These are phyloP conservation scores for Fragaria vesca DNA, from an alignment of 306 rosid species.

Conservation along the genomic window DNA sequence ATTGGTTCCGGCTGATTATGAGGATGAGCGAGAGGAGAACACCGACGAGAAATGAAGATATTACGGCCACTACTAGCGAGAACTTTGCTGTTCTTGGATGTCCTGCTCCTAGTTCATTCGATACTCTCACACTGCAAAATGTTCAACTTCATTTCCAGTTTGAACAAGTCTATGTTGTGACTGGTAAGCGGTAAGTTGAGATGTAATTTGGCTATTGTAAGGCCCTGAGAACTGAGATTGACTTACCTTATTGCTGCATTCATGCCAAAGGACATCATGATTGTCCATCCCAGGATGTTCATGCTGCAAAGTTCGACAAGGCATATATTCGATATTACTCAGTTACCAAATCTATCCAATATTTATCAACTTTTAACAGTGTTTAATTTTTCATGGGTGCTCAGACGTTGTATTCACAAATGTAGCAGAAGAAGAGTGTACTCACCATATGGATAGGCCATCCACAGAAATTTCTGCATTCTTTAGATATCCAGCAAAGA, in stretches of 20 bases:
- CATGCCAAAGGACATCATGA: constrained; percentile 62
- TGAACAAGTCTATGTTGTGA: not conserved
- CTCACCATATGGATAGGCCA: constrained; percentile 84
- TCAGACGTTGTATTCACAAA: not conserved
- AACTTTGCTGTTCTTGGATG: constrained; percentile 87
- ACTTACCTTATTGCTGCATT: constrained; percentile 68
- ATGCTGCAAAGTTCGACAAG: constrained; percentile 39
- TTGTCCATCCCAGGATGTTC: constrained; percentile 76
- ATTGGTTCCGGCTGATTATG: constrained; percentile 30
- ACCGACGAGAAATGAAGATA: constrained; percentile 40
- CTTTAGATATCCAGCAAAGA: constrained; percentile 80
- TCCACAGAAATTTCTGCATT: constrained; percentile 76
- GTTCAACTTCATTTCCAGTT: not conserved
- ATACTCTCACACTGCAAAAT: constrained; percentile 71
- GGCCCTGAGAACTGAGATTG: too few relatives aligned
- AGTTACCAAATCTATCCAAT: not conserved
- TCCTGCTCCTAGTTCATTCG: constrained; percentile 83
- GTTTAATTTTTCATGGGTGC: not conserved
- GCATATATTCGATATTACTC: not conserved
- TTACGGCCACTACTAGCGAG: constrained; percentile 66
- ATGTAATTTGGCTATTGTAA: not conserved
- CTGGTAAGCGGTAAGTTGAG: not conserved
- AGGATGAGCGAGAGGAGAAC: constrained; percentile 39
- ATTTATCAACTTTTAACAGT: not conserved
- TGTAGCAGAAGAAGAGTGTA: not conserved